phyloP scores from a whole-genome alignment of 2,329 filamentous ascomycete species.

The Pseudogymnoascus destructans region DNA sequence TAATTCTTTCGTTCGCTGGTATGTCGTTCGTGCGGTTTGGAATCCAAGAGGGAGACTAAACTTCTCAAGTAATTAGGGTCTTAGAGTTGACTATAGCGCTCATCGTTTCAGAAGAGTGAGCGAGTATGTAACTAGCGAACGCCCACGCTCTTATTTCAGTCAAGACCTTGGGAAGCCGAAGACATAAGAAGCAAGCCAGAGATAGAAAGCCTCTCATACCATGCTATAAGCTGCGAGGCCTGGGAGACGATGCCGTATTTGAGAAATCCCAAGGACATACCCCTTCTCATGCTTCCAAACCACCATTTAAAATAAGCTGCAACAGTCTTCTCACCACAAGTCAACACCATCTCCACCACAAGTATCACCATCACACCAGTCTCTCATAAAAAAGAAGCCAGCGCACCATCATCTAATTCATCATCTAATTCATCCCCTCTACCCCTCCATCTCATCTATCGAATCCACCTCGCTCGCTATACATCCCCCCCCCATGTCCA shows the following conservation, averaged over 20 bases:
- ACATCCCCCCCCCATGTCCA: not conserved
- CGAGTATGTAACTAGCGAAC: not conserved
- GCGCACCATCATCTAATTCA: not conserved
- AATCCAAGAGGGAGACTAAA: not conserved
- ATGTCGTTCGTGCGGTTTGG: not conserved
- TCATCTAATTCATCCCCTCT: constrained; percentile 4
- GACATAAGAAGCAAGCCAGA: not conserved
- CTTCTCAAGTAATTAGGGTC: not conserved
- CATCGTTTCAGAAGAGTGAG: not conserved
- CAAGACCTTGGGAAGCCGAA: not conserved
- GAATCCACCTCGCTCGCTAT: not conserved
- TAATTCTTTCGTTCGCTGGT: not conserved
- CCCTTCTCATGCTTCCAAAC: not conserved
- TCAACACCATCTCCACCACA: not conserved
- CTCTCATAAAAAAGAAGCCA: not conserved
- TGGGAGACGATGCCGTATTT: not conserved
- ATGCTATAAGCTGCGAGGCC: not conserved
- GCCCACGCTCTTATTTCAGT: not conserved
- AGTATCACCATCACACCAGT: not conserved
- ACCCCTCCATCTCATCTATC: not conserved
- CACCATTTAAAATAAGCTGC: not conserved
- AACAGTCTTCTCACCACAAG: not conserved
- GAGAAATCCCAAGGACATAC: not conserved
- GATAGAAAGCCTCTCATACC: not conserved
- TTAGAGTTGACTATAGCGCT: no score